phyloP scores from a whole-genome alignment of 23 red algal genomes.

The Cyanidiococcus yangmingshanensis region DNA sequence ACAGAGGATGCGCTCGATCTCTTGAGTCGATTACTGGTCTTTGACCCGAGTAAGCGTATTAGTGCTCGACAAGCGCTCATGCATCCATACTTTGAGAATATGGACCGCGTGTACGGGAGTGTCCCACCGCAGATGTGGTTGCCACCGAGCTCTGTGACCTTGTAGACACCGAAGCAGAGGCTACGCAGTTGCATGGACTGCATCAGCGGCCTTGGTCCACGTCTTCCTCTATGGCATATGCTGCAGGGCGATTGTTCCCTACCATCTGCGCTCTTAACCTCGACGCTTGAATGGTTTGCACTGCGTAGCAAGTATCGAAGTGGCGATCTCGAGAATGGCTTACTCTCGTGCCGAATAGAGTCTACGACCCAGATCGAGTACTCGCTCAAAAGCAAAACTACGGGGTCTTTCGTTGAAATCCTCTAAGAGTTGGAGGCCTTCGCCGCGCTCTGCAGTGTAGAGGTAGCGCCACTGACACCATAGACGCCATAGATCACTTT shows the following conservation, averaged over 20 bases:
- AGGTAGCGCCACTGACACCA: background rate
- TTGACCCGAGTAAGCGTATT: slow-evolving; percentile 73
- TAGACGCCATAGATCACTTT: background rate
- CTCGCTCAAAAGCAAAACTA: background rate
- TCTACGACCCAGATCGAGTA: background rate
- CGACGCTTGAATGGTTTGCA: too few species aligned
- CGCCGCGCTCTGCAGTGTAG: background rate
- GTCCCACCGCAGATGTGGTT: background rate
- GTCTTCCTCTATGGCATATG: too few species aligned
- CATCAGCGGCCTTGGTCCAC: background rate
- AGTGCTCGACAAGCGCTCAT: slow-evolving; percentile 58
- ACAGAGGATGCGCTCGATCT: slow-evolving; percentile 54
- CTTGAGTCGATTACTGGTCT: slow-evolving; percentile 70
- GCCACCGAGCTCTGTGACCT: background rate
- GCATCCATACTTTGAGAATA: slow-evolving; percentile 78
- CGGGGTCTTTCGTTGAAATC: slow-evolving; percentile 8
- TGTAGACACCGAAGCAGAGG: too few species aligned
- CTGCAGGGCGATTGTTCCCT: too few species aligned
- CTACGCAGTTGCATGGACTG: background rate
- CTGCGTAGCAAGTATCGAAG: too few species aligned
- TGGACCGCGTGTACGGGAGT: slow-evolving; percentile 28
- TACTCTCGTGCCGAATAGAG: background rate
- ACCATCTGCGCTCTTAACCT: too few species aligned
- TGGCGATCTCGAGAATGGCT: too few species aligned
- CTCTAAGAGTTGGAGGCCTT: background rate